phyloP scores from a whole-genome alignment of 1,284 basidiomycete genomes.

The Cryptococcus sp. region DNA sequence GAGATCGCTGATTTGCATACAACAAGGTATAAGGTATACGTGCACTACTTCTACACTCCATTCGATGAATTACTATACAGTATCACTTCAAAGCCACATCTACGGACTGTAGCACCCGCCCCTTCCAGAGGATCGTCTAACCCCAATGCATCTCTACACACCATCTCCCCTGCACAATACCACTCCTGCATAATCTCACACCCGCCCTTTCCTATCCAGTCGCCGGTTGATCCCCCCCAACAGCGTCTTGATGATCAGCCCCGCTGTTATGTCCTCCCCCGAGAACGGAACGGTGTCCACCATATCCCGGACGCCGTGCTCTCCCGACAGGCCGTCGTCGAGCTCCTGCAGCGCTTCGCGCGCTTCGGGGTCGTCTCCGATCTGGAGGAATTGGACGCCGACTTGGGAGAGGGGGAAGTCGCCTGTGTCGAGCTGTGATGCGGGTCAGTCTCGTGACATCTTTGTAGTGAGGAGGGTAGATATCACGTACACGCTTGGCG shows the following conservation, averaged over 20 bases:
- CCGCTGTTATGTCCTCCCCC: conserved; percentile 28
- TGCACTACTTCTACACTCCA: no score
- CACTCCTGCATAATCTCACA: neutral
- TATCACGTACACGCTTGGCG: conserved; percentile 26
- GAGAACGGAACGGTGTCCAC: conserved; percentile 39
- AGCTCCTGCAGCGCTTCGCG: conserved; percentile 39
- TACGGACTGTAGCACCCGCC: no score
- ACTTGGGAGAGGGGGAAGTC: conserved; percentile 47
- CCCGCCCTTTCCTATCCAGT: conserved; percentile 20
- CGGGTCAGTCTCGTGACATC: no score
- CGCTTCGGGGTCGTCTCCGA: conserved; percentile 40
- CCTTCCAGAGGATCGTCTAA: neutral
- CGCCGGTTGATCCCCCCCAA: conserved; percentile 41
- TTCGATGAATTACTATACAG: no score
- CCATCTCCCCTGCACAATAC: neutral
- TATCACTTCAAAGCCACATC: no score
- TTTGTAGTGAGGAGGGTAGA: neutral
- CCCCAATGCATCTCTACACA: neutral
- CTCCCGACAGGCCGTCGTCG: conserved; percentile 33
- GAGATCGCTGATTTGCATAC: no score
- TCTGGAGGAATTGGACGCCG: conserved; percentile 50
- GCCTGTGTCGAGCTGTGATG: conserved; percentile 35
- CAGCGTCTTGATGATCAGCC: conserved; percentile 35
- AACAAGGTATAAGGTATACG: no score
- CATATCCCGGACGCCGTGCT: conserved; percentile 39